Base-by-base conservation (phyloP, 1,284 basidiomycete genomes). In the Tremellales sp. region DNA sequence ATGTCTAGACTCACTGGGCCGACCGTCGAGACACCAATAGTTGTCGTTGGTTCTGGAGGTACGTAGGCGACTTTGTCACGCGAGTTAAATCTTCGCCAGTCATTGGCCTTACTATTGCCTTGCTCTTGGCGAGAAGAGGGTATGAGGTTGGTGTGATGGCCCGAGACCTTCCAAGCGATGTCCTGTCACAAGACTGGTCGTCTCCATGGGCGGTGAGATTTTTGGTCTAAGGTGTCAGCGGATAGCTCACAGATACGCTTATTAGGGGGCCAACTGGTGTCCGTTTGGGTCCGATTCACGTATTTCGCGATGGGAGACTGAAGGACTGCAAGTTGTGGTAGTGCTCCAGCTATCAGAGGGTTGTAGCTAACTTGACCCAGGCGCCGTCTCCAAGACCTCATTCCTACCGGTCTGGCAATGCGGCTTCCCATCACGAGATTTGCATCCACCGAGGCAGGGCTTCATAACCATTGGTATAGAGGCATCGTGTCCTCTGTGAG, bases 401-500 rank as follows among this genome's bases (percentile, higher is more conserved):
- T 57, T 24, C 54, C 54, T 6, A 32, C 44, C 16, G 54, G 54
- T 5, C 49, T 57, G 9, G 54, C 54, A 3, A 50, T 57, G 48
- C 34, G 29, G 2, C 51, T 57, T n/a, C 54, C 54, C 7, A 33
- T 57, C 4, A 36, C 42, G n/a, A 51, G 54, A 9, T 57, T 43
- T 31, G 54, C 54, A 3, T n/a, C 48, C 4, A 53, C 45, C 24
- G 51, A 57, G 40, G 38, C 39, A 1, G 54, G 51, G 3, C 48
- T 57, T 14, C 54, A 53, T 28, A 51, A 49, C 9, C 51, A 54
- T 43, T 57, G 54, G 54, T 57, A 57, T 39, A 37, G 48, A 35
- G 26, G 43, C 16, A 46, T 57, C 4, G 44, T 31, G 1, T 24
- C 24, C 2, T 24, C 47, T 22, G 53, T 55, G 37, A 43, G 46